Percentiles rank a stretch among this genome's conserved stretches.
Conservation (phyloP, 352 stramenopile species). For the Phytopythium mirpurense region DNA sequence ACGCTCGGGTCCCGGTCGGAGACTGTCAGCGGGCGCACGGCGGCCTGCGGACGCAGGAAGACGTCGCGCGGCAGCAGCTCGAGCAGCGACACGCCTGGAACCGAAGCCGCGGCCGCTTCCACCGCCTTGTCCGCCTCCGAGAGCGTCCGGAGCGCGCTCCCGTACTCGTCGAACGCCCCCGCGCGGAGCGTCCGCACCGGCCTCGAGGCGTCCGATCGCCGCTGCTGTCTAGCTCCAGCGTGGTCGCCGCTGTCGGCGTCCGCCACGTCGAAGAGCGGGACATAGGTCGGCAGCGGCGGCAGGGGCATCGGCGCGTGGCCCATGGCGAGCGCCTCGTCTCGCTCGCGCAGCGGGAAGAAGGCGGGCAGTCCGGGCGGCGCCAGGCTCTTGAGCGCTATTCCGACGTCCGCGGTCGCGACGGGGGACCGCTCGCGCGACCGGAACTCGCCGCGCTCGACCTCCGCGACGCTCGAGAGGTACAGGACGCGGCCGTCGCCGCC, state of each 20-base stretch:
- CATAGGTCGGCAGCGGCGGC: constrained; percentile 54
- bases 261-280: constrained; percentile 33
- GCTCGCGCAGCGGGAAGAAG: constrained; percentile 59
- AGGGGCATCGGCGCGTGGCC: constrained; percentile 52
- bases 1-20: constrained; percentile 14
- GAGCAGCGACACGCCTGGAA: constrained; percentile 22
- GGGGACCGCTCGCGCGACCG: neutral
- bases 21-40: constrained; percentile 37
- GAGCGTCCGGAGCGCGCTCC: neutral
- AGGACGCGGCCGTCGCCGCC: neutral
- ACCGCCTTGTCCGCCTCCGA: neutral
- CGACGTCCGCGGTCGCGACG: constrained; percentile 1
- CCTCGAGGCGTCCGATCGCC: constrained; percentile 34
- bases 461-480: constrained; percentile 51
- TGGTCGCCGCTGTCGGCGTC: constrained; percentile 5
- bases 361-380: constrained; percentile 21
- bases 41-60: constrained; percentile 50
- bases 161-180: constrained; percentile 3
- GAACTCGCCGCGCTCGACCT: constrained; percentile 27
- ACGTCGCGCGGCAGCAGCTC: constrained; percentile 36
- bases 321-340: constrained; percentile 59
- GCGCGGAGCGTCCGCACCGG: constrained; percentile 6
- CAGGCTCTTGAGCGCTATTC: constrained; percentile 46
- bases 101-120: neutral
- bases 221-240: constrained; percentile 32